phyloP scores from a whole-genome alignment of 2,329 filamentous ascomycete species.

The Alternaria burnsii region DNA sequence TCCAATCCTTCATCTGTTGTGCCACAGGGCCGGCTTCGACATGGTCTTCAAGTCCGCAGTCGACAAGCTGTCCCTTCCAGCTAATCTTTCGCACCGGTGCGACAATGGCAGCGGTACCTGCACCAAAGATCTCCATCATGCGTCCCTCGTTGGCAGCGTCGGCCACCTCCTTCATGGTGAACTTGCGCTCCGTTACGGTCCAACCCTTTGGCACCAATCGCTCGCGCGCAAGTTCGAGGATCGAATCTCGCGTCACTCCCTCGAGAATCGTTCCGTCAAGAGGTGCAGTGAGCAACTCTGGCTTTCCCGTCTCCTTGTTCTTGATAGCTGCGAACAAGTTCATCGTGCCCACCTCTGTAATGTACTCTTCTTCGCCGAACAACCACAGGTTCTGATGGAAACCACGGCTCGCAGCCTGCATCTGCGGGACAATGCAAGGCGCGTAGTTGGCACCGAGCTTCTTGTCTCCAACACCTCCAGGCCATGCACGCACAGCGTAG shows the following conservation, averaged over 20 bases:
- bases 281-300: constrained; percentile 92
- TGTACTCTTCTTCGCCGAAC: constrained; percentile 92
- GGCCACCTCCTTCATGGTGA: constrained; percentile 85
- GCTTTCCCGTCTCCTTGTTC: constrained; percentile 86
- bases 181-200: constrained; percentile 87
- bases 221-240: constrained; percentile 86
- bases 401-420: constrained; percentile 86
- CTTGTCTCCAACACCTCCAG: constrained; percentile 95
- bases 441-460: constrained; percentile 99
- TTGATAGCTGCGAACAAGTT: constrained; percentile 91
- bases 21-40: constrained; percentile 91
- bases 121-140: constrained; percentile 90
- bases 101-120: constrained; percentile 93
- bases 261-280: constrained; percentile 96
- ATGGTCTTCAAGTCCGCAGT: constrained; percentile 80
- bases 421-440: constrained; percentile 97
- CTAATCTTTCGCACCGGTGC: constrained; percentile 88
- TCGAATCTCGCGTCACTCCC: constrained; percentile 91
- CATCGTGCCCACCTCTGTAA: constrained; percentile 99
- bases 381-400: constrained; percentile 99
- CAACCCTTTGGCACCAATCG: constrained; percentile 85
- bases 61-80: constrained; percentile 82
- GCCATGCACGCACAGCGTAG: constrained; percentile 97
- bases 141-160: constrained; percentile 85
- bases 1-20: constrained; percentile 92